Evolutionary conservation across 2,329 filamentous ascomycete species (phyloP).

Genomic region (Westerdykella ornata): DNA sequence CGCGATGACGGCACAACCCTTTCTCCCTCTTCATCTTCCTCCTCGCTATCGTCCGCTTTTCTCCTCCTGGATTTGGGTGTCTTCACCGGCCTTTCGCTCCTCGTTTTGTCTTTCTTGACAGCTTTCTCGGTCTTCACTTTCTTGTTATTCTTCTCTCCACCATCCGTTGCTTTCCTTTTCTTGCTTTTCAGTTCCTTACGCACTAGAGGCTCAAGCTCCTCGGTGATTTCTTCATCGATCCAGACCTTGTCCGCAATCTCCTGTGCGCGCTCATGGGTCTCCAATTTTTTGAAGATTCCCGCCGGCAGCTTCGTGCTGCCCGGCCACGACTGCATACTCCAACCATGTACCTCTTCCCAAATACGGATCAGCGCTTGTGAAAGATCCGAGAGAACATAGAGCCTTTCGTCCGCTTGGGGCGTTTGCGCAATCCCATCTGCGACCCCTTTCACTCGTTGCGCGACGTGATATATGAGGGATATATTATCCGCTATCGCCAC

Average conservation of each 20-base stretch:
- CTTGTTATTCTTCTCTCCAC: conserved; percentile 27
- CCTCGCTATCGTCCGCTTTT: conserved; percentile 25
- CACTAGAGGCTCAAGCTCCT: conserved; percentile 70
- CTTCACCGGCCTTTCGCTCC: conserved; percentile 26
- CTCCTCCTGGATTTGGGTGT: conserved; percentile 36
- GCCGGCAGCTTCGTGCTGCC: conserved; percentile 74
- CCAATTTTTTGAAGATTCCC: conserved; percentile 68
- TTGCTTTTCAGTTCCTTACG: conserved; percentile 59
- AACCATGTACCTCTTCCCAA: conserved; percentile 80
- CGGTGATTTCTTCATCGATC: conserved; percentile 66
- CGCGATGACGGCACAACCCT: conserved; percentile 28
- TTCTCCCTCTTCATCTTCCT: conserved; percentile 24
- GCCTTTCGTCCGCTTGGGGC: conserved; percentile 52
- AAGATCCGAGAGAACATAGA: conserved; percentile 85
- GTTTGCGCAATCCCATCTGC: conserved; percentile 66
- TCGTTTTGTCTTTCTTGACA: conserved; percentile 29
- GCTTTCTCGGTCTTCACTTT: conserved; percentile 29
- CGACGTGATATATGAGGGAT: conserved; percentile 82
- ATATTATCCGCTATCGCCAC: conserved; percentile 83
- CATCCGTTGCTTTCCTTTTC: conserved; percentile 36
- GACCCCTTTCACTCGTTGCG: conserved; percentile 86
- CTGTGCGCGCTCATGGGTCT: conserved; percentile 71
- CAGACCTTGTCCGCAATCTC: conserved; percentile 82
- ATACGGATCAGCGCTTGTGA: conserved; percentile 73
- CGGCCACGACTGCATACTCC: conserved; percentile 77